Base-by-base conservation (phyloP, 257 asterid genomes). In the Salvia splendens region DNA sequence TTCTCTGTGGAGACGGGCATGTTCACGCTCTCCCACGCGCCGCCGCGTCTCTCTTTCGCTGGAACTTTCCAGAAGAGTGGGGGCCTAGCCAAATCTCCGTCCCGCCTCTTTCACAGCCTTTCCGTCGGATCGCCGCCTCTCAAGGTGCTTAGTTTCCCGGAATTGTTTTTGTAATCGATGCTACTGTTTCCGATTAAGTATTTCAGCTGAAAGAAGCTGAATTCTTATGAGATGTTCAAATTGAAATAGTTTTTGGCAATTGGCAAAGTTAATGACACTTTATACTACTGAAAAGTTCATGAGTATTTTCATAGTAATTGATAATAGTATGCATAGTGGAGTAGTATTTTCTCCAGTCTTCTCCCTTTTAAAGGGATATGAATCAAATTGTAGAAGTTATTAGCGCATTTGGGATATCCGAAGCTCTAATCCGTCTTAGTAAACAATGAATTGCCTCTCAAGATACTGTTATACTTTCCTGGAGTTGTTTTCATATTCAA, bases 1-100 rank as follows among this genome's bases (percentile, higher is more conserved):
- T n/a, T n/a, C n/a, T n/a, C n/a, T n/a, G 33, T 8, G 45, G 4
- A 38, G 42, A 24, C 28, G 67, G 42, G 68, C 67, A 61, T 61
- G 67, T 20, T 61, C 12, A 10, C 67, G 67, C 38, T 61, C 5
- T 43, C 41, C 7, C 12, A 24, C 67, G 53, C 67, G 53, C 67
- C 67, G 67, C 67, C 7, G 67, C 67, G 45, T 56, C 12, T 33
- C 6, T 33, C 24, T 14, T 35, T 33, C 28, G 45, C 45, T 12
- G 40, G 60, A 53, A 53, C 24, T 12, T 58, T 58, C 48, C 48
- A 58, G 12, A 58, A 20, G 2, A 36, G 12, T 15, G 66, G 20
- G 42, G 17, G 51, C 5, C 47, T 40, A 16, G 49, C 38, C 52
- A 12, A 43, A 20, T 12, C 40, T 38, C 12, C 53, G 40, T 1